Evolutionary conservation across 2,329 filamentous ascomycete species (phyloP), one percentile per base, ranked within the genome.

Genomic region (Diaporthe sp.): DNA sequence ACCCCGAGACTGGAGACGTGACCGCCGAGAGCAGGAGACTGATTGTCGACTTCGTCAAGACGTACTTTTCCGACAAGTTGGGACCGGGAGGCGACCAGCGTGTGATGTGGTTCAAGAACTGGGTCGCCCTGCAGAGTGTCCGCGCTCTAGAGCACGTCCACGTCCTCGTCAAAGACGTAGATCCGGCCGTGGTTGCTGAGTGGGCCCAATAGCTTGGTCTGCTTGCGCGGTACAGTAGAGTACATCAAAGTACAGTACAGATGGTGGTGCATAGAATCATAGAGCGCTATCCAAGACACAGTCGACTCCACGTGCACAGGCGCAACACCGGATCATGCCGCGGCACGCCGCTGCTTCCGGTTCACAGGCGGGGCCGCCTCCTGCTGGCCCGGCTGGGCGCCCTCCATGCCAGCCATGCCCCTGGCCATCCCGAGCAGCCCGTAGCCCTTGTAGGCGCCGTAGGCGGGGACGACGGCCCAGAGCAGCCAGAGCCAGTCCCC

Each of bases 21-120:
- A 95, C 94, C 3, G 84, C 89, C 0, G 88, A 92, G 81, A 93
- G 93, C 75, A 89, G 92, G 72, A 85, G 84, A 55, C 83, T 89
- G 76, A 93, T 98, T 51, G 88, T 91, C 63, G 87, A 87, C 13
- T 98, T 94, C 82, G 92, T 98, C 44, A 84, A 90, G 78, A 88
- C 86, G 77, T 93, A 89, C 22, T 98, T 98, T 82, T 86, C 90
- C 47, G 86, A 89, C n/a, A 85, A 84, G 42, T 85, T 94, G 17
- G 88, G 88, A 0, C 82, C 84, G 0, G 85, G 83, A 4, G 88
- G 88, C n/a, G 84, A 85, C 74, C 84, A 87, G 8, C 86, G 85
- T 67, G 90, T 93, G 60, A 82, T 95, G 76, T 98, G 95, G 95
- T 98, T 98, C 86, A 97, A 96, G 89, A 98, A 98, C 80, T 98